Evolutionary conservation across 139 green algal species (phyloP), one percentile per base, ranked within the genome.

Genomic region (Haematococcus sp.): DNA sequence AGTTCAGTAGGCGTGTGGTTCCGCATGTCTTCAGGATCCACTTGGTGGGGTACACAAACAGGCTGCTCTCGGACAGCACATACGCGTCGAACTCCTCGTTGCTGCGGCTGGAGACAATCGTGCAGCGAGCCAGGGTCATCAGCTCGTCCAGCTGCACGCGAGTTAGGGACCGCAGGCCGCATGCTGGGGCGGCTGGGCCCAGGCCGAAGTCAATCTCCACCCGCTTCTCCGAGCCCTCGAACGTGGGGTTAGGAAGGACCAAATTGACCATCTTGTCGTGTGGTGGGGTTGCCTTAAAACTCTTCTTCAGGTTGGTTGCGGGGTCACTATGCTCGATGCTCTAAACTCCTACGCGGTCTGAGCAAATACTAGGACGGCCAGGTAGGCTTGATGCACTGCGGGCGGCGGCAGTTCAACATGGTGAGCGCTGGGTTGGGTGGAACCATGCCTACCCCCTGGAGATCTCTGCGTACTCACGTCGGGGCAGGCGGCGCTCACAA

Each of bases 21-120:
- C 96, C 96, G 82, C 96, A 99, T 0, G 96, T 99, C 89, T 99
- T 99, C 28, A 99, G 86, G 4, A 99, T 88, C 60, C 94, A 87
- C 78, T 88, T 94, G 69, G 71, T 81, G 2, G 93, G 86, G 77
- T 96, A 97, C n/a, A 99, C 89, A 81, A 99, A 99, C 40, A 98
- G 84, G 63, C 78, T 92, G 49, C 83, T 94, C 88, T 99, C 96
- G 1, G 90, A 97, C 51, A 99, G 88, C 30, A 99, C 94, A 74
- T 99, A 99, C 1, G 94, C 91, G 83, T 99, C 96, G 52, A 98
- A 93, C 22, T 81, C 2, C 1, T 80, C 83, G 82, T 94, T 95
- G 79, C 66, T 83, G 43, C 87, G 79, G 43, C 73, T 71, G 34
- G 93, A 98, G 0, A 99, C 93, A 78, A 99, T 97, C 65, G 86